Evolutionary conservation across 768 basidiomycete species (phyloP).

Genomic region (Boletus vermiculosoides): DNA sequence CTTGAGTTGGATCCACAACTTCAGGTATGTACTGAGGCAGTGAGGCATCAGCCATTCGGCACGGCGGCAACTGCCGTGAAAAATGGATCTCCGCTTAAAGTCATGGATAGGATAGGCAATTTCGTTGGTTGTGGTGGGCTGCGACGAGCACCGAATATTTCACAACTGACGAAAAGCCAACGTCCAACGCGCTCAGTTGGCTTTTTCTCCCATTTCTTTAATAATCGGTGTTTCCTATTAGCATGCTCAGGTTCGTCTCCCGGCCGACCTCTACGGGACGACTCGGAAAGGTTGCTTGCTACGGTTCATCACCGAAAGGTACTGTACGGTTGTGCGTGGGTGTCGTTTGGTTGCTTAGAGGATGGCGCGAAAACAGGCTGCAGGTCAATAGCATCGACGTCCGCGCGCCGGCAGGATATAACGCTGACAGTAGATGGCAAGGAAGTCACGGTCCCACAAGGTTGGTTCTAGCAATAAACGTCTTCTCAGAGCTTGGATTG

Average conservation of each 20-base stretch:
- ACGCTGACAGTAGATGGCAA: constrained; percentile 96
- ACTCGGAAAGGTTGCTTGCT: constrained; percentile 61
- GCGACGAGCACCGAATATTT: constrained; percentile 41
- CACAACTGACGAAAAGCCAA: constrained; percentile 15
- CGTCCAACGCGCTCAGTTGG: constrained; percentile 17
- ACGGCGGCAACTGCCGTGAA: constrained; percentile 10
- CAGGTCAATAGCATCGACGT: constrained; percentile 63
- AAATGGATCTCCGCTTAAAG: constrained; percentile 26
- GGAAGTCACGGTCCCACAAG: constrained; percentile 95
- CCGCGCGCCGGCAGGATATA: constrained; percentile 70
- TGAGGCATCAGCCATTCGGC: background rate
- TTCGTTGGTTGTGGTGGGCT: constrained; percentile 37
- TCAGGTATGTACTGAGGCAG: too few species aligned
- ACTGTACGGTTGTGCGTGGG: background rate
- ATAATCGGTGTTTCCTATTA: constrained; percentile 18
- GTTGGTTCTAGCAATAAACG: constrained; percentile 44
- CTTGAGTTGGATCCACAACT: too few species aligned
- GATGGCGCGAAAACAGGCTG: constrained; percentile 41
- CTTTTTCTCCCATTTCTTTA: constrained; percentile 20
- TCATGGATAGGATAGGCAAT: constrained; percentile 2
- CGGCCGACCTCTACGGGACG: constrained; percentile 65
- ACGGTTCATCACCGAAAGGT: constrained; percentile 39
- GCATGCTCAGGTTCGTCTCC: constrained; percentile 72
- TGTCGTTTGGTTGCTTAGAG: constrained; percentile 2
- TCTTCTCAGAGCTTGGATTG: constrained; percentile 4